Base-by-base conservation (phyloP, 768 basidiomycete genomes). In the Lactarius hengduanensis region DNA sequence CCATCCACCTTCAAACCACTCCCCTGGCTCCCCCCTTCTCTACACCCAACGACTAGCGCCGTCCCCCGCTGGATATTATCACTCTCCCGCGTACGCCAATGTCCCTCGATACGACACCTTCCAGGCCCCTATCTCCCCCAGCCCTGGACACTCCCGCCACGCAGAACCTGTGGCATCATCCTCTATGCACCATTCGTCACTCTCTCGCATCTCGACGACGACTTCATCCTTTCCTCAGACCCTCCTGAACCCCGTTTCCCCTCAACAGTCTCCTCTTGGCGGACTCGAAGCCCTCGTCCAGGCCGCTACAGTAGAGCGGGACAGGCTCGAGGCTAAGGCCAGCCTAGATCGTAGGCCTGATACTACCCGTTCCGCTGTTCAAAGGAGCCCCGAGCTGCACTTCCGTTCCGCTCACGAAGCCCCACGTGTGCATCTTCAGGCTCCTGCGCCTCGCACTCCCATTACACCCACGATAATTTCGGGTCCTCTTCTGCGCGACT, bases 221-320 rank as follows among this genome's bases (percentile, higher is more conserved):
- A 30, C 63, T 32, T 64, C 68, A 30, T 67, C 70, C n/a, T 64
- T 69, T 13, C 69, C 71, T 30, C 58, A 69, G 9, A 57, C 72
- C 16, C 64, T 71, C 16, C 61, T 72, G 26, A 72, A 71, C 45
- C 69, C 72, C 13, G 61, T 70, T 40, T 61, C 70, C n/a, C 72
- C 76, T 7, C 59, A 74, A 61, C 58, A 71, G 41, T 59, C 75
- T 64, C 62, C 70, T 67, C 43, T 62, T 40, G 72, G 77, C 3
- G 83, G 82, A 28, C 76, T 90, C 58, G 88, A 90, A 56, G 87
- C 86, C 3, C 82, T 91, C 53, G 89, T 88, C 13, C 86, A 89
- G 75, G 88, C 83, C 26, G 89, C 89, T 4, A 84, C 86, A 0
- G 84, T 87, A 71, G 89, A 90, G 71, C 82, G 84, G 55, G 79